Evolutionary conservation across 306 rosid species (phyloP).

Genomic region (Vicia villosa): DNA sequence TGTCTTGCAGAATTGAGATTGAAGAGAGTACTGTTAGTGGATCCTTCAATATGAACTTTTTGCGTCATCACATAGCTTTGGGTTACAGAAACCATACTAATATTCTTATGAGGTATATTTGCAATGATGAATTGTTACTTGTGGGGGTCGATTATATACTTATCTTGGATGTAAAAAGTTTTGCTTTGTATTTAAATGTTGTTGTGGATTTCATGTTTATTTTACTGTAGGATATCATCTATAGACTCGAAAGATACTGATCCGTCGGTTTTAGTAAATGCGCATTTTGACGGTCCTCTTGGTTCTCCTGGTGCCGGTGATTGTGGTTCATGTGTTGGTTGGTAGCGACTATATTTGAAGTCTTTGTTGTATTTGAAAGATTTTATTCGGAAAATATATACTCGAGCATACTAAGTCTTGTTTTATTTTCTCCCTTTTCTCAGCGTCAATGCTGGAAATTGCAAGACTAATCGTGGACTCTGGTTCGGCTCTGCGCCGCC

Average conservation of each 20-base stretch:
- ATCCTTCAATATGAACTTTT: conserved; percentile 84
- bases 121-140: conserved; percentile 25
- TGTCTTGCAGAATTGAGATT: conserved; percentile 78
- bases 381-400: conserved; percentile 12
- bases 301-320: conserved; percentile 99
- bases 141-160: background rate
- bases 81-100: conserved; percentile 87
- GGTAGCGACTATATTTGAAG: conserved; percentile 44
- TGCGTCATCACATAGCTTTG: conserved; percentile 74
- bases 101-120: conserved; percentile 72
- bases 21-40: conserved; percentile 88
- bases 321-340: conserved; percentile 98
- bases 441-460: conserved; percentile 94
- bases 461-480: conserved; percentile 88
- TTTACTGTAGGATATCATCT: conserved; percentile 69
- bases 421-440: conserved; percentile 18
- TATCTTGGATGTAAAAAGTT: background rate
- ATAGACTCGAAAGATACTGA: conserved; percentile 66
- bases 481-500: conserved; percentile 75
- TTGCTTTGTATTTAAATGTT: too few species aligned
- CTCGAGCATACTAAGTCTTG: conserved; percentile 17
- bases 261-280: conserved; percentile 83
- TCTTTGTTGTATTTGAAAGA: conserved; percentile 27
- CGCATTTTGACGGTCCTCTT: conserved; percentile 92
- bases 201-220: too few species aligned